Evolutionary conservation across 1,284 basidiomycete species (phyloP).

Genomic region (Singerocomus rubriflavus): DNA sequence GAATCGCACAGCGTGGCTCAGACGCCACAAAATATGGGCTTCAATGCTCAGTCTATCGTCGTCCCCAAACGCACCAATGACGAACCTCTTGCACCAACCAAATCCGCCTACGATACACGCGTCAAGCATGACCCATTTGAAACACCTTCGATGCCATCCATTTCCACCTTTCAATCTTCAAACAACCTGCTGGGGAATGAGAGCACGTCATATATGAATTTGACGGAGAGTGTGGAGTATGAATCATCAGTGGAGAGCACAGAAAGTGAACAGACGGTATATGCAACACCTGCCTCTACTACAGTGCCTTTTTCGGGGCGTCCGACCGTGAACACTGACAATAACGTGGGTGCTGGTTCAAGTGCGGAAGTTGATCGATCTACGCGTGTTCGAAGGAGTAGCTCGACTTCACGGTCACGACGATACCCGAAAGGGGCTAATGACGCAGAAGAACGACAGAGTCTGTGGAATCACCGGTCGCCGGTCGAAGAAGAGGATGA

Average conservation of each 20-base stretch:
- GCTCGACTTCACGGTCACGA: constrained; percentile 26
- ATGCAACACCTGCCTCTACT: constrained; percentile 18
- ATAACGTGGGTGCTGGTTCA: neutral
- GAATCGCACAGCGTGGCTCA: constrained; percentile 3
- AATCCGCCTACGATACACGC: constrained; percentile 13
- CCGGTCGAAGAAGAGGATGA: constrained; percentile 21
- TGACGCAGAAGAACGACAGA: constrained; percentile 27
- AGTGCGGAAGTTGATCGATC: neutral
- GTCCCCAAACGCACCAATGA: constrained; percentile 30
- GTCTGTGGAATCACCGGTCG: constrained; percentile 25
- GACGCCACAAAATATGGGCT: constrained; percentile 1
- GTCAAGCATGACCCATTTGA: constrained; percentile 22
- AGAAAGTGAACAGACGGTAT: constrained; percentile 20
- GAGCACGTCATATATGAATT: constrained; percentile 2
- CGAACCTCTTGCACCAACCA: constrained; percentile 32
- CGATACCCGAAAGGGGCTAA: constrained; percentile 29
- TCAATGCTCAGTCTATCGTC: constrained; percentile 19
- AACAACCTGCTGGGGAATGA: constrained; percentile 10
- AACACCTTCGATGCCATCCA: constrained; percentile 30
- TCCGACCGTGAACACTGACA: neutral
- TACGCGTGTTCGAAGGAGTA: constrained; percentile 20
- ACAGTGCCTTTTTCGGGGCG: constrained; percentile 1
- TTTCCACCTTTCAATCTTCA: constrained; percentile 26
- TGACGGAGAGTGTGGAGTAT: neutral
- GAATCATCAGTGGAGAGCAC: constrained; percentile 10